Conservation (phyloP, 2,329 filamentous ascomycete species). For the Alternaria arborescens region DNA sequence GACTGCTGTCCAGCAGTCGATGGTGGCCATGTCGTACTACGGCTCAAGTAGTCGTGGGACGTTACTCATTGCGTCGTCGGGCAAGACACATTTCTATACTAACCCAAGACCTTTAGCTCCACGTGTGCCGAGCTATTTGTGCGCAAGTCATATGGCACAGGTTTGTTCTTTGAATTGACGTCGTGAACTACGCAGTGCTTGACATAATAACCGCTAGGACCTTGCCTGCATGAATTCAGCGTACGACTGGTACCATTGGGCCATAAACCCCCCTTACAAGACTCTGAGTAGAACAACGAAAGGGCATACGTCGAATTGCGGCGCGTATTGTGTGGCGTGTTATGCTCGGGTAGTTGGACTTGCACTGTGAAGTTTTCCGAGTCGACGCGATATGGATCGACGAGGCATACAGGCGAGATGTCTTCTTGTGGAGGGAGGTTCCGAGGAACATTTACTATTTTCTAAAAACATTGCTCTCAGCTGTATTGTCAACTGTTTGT, state of each 20-base stretch:
- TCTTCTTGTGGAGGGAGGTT: neutral
- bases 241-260: neutral
- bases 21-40: conserved; percentile 1
- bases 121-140: neutral
- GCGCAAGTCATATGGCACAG: conserved; percentile 1
- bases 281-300: neutral
- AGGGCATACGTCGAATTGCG: neutral
- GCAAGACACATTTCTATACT: neutral
- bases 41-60: neutral
- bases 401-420: neutral
- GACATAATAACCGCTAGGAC: neutral
- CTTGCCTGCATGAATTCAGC: neutral
- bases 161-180: neutral
- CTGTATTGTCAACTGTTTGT: neutral
- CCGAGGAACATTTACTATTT: neutral
- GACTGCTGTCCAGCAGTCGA: neutral
- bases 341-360: neutral
- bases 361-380: neutral
- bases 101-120: neutral
- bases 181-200: conserved; percentile 4
- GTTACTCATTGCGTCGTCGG: neutral
- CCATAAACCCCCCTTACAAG: neutral
- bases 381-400: neutral
- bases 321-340: neutral
- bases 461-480: neutral